These are phyloP conservation scores for Setomelanomma holmii DNA, from an alignment of 2,329 filamentous ascomycete genomes.

Conservation along the genomic window DNA sequence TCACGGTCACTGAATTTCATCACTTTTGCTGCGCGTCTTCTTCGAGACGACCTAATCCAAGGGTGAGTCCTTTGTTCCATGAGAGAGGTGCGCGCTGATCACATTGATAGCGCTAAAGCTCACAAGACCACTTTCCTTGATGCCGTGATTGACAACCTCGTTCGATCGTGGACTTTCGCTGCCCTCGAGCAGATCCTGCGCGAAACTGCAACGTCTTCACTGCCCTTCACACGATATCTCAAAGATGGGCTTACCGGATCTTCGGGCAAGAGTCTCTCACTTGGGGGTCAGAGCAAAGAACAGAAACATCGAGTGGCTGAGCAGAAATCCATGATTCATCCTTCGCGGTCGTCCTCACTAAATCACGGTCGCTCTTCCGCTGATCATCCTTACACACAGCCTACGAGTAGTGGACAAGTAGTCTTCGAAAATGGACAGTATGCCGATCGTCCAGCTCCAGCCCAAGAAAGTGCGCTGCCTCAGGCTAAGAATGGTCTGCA, in stretches of 20 bases:
- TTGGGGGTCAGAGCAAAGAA: constrained; percentile 60
- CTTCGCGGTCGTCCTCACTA: constrained; percentile 69
- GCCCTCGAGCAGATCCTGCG: constrained; percentile 77
- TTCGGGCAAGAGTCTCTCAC: constrained; percentile 57
- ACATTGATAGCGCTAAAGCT: constrained; percentile 36
- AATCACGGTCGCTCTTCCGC: constrained; percentile 41
- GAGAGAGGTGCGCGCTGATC: not conserved
- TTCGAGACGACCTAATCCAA: constrained; percentile 78
- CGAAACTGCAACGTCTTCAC: constrained; percentile 73
- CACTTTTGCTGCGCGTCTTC: constrained; percentile 76
- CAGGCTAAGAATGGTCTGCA: constrained; percentile 68
- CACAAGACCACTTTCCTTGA: constrained; percentile 42
- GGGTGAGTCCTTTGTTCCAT: constrained; percentile 54
- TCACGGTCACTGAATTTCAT: constrained; percentile 84
- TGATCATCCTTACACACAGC: constrained; percentile 44
- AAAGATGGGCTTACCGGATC: constrained; percentile 36
- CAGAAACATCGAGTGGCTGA: constrained; percentile 70
- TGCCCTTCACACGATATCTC: constrained; percentile 64
- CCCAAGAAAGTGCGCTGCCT: constrained; percentile 25
- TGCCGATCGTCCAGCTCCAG: constrained; percentile 35
- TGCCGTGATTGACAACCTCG: constrained; percentile 73
- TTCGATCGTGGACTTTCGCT: constrained; percentile 79
- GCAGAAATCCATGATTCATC: constrained; percentile 75
- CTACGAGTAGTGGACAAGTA: constrained; percentile 37
- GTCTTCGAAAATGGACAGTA: constrained; percentile 50